Conservation (phyloP, 345 rosid species). For the Hevea brasiliensis region DNA sequence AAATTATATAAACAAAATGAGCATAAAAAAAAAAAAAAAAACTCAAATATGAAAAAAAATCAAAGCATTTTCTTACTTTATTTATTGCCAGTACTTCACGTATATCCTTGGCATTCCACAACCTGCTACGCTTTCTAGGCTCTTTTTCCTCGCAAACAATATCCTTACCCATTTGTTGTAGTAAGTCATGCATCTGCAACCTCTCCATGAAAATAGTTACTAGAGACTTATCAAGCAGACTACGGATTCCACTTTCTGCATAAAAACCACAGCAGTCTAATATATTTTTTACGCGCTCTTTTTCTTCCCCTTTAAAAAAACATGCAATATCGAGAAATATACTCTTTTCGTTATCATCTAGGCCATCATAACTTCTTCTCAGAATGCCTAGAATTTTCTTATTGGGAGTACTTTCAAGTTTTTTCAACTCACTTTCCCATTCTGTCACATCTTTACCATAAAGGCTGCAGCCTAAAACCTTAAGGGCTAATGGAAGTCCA, state of each 20-base stretch:
- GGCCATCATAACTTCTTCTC: neutral
- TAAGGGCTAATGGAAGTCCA: constrained; percentile 12
- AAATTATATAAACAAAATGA: neutral
- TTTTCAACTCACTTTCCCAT: neutral
- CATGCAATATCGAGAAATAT: no score
- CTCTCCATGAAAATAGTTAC: neutral
- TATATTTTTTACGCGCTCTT: no score
- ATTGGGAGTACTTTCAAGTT: neutral
- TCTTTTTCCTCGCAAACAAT: neutral
- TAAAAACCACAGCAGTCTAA: neutral
- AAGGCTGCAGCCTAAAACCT: neutral
- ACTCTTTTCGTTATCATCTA: no score
- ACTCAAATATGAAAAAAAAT: no score
- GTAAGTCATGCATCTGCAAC: constrained; percentile 1
- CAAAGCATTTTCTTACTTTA: no score
- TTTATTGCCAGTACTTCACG: neutral
- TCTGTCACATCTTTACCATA: neutral
- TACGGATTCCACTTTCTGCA: neutral
- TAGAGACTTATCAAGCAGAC: neutral
- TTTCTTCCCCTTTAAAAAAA: no score
- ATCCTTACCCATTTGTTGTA: constrained; percentile 1
- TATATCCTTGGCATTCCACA: no score
- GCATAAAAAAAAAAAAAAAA: no score
- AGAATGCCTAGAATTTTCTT: neutral
- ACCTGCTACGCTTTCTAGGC: neutral